Conservation (phyloP, 257 asterid species). For the Forsythia viridissima region DNA sequence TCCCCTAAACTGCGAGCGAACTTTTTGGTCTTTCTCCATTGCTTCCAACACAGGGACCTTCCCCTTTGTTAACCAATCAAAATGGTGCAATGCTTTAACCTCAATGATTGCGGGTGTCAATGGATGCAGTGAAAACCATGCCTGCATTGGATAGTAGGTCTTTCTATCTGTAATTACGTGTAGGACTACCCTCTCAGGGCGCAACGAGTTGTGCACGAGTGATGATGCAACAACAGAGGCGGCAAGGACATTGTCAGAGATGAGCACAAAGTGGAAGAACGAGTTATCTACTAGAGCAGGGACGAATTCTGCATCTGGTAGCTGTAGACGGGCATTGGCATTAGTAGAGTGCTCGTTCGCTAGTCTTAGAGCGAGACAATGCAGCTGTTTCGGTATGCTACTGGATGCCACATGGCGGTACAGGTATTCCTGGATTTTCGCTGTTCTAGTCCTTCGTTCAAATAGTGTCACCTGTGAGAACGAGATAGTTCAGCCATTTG, state of each 20-base stretch:
- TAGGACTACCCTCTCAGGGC: constrained; percentile 67
- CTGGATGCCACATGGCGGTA: constrained; percentile 99
- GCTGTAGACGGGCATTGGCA: constrained; percentile 88
- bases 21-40: constrained; percentile 92
- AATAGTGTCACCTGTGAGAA: constrained; percentile 64
- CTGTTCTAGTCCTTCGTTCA: constrained; percentile 84
- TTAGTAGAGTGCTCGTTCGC: constrained; percentile 88
- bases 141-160: constrained; percentile 93
- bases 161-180: constrained; percentile 84
- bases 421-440: constrained; percentile 90
- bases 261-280: constrained; percentile 79
- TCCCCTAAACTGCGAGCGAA: constrained; percentile 78
- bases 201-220: constrained; percentile 66
- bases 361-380: constrained; percentile 77
- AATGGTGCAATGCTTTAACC: constrained; percentile 88
- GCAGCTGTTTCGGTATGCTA: constrained; percentile 94
- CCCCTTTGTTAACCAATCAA: constrained; percentile 94
- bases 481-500: constrained; percentile 8
- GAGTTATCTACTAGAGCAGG: constrained; percentile 89
- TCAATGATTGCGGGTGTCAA: constrained; percentile 76
- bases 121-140: constrained; percentile 91
- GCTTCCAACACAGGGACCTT: constrained; percentile 93
- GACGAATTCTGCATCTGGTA: constrained; percentile 81
- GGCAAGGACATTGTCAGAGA: constrained; percentile 93
- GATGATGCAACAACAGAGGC: constrained; percentile 93